Base-by-base conservation (phyloP, 2,329 filamentous ascomycete genomes). In the Zymoseptoria passerinii region DNA sequence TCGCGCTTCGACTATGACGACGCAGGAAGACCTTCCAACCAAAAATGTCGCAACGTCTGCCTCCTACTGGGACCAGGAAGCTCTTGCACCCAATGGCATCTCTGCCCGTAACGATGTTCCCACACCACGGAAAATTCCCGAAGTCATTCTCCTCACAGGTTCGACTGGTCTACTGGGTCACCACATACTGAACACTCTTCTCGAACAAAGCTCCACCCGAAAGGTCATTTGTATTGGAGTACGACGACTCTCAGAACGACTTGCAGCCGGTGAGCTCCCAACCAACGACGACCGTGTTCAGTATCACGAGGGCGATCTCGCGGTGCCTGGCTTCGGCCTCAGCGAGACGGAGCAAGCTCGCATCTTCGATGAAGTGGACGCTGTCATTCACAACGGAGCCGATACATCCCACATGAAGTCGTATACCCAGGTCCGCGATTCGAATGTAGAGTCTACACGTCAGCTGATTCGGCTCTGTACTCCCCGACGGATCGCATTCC, bases 271-370 rank as follows among this genome's bases (percentile, higher is more conserved):
- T 16, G 54, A 48, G 48, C 23, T 55, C 3, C 54, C 53, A 28
- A 8, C 53, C 19, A 10, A n/a, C 3, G 29, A 28, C 48, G 23
- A 20, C 23, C 54, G 54, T 3, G n/a, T 56, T 9, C n/a, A 48
- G 4, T 54, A 54, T 20, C 44, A 54, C 27, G 28, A 54, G 28
- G 56, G 56, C n/a, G 56, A 58, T 27, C 52, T 58, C 9, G 20
- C 20, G 2, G 23, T n/a, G 13, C 40, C 52, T n/a, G 8, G 44
- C 4, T 52, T 80, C 3, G 78, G 78, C 0, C 71, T 80, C 19
- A 63, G 64, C 1, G 56, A 71, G 19, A 58, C 58, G 0, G 66
- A 74, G n/a, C 63, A 69, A 7, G 18, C 51, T 2, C 16, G 28
- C 1, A 61, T 81, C 1, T 68, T 68, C 18, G 23, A 51, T 1